phyloP scores from a whole-genome alignment of 2,329 filamentous ascomycete species.

The Paecilomyces sp. region DNA sequence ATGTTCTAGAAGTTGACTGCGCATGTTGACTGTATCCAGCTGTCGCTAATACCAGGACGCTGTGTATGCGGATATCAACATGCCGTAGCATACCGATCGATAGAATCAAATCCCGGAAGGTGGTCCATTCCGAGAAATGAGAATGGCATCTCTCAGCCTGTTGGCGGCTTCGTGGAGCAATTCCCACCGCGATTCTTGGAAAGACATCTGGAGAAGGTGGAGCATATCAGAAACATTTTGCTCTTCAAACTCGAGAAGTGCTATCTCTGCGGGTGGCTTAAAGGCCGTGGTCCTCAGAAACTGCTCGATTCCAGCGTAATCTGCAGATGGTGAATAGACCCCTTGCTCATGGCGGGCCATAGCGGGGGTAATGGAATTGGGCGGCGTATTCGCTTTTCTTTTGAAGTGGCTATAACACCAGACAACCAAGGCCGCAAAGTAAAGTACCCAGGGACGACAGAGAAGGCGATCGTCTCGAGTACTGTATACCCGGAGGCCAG shows the following conservation, averaged over 20 bases:
- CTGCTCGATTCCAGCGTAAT: conserved; percentile 50
- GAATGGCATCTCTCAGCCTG: conserved; percentile 43
- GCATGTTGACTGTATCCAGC: no score
- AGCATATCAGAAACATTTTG: conserved; percentile 77
- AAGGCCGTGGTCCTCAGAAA: background rate
- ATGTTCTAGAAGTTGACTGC: no score
- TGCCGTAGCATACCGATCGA: background rate
- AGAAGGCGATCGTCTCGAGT: conserved; percentile 83
- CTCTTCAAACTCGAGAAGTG: conserved; percentile 54
- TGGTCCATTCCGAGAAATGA: background rate
- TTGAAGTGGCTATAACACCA: conserved; percentile 93
- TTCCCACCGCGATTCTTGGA: conserved; percentile 82
- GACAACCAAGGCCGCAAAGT: conserved; percentile 84
- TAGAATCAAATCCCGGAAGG: background rate
- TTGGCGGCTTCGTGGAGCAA: conserved; percentile 79
- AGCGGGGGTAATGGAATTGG: conserved; percentile 41
- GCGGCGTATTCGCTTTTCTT: conserved; percentile 62
- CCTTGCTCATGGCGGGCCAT: conserved; percentile 60
- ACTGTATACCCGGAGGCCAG: conserved; percentile 52
- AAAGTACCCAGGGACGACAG: conserved; percentile 91
- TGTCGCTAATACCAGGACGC: background rate
- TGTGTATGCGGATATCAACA: background rate
- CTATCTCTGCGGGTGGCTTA: background rate
- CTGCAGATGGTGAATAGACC: conserved; percentile 74
- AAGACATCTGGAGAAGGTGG: conserved; percentile 73